Conservation (phyloP, 148 eudicot species). For the Camellia sinensis region DNA sequence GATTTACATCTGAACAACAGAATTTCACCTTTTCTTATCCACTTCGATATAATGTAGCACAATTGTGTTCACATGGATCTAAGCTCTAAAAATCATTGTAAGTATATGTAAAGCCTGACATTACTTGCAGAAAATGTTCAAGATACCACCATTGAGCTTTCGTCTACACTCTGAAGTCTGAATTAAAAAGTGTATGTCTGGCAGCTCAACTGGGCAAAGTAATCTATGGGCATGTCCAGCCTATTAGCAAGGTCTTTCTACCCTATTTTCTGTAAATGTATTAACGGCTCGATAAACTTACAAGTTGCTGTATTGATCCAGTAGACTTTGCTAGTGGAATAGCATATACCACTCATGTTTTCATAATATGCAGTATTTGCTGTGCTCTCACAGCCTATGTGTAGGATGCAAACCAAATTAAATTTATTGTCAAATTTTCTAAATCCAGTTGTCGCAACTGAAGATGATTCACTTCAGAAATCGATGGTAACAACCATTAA, state of each 20-base stretch:
- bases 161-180: background rate
- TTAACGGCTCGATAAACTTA: background rate
- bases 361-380: background rate
- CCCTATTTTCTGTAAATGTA: background rate
- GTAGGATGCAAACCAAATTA: background rate
- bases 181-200: too few species aligned
- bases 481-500: background rate
- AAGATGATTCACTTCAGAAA: background rate
- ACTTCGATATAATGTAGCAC: background rate
- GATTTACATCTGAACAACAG: background rate
- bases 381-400: background rate
- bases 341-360: background rate
- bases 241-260: background rate
- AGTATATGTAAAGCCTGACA: background rate
- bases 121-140: background rate
- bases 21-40: background rate
- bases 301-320: background rate
- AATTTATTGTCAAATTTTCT: background rate
- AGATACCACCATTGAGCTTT: background rate
- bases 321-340: background rate
- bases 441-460: background rate
- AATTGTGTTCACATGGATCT: background rate
- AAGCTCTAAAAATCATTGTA: background rate
- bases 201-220: background rate
- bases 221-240: background rate